Evolutionary conservation across 1,284 basidiomycete genomes (phyloP).

Genomic region (Tilletia caries): DNA sequence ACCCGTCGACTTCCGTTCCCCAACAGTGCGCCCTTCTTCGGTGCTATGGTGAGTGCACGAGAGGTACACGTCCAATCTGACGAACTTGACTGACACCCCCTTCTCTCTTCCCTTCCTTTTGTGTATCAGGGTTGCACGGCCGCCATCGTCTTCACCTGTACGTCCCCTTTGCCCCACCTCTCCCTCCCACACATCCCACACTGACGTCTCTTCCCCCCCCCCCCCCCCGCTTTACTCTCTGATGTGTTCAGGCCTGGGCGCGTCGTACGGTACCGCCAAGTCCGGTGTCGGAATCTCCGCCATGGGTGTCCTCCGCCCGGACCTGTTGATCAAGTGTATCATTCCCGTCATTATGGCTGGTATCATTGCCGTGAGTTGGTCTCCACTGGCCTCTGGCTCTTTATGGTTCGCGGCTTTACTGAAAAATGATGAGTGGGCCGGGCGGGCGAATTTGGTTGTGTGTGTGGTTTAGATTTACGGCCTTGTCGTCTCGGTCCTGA

Average conservation of each 20-base stretch:
- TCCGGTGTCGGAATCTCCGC: slow-evolving; percentile 97
- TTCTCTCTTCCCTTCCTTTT: slow-evolving; percentile 22
- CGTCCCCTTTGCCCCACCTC: slow-evolving; percentile 62
- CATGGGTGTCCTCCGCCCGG: slow-evolving; percentile 88
- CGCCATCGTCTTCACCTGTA: slow-evolving; percentile 96
- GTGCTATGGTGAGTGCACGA: slow-evolving; percentile 77
- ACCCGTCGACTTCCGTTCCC: background rate
- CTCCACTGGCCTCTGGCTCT: too few relatives aligned
- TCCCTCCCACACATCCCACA: too few relatives aligned
- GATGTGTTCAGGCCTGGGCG: slow-evolving; percentile 66
- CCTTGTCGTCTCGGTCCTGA: slow-evolving; percentile 60
- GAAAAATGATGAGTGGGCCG: too few relatives aligned
- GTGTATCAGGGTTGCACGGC: slow-evolving; percentile 81
- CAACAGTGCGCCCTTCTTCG: slow-evolving; percentile 80
- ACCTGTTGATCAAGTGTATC: slow-evolving; percentile 96
- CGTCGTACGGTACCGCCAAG: slow-evolving; percentile 95
- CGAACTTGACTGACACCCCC: background rate
- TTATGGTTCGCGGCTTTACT: too few relatives aligned
- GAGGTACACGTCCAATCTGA: background rate
- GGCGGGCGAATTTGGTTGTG: too few relatives aligned
- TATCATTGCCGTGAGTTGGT: slow-evolving; percentile 70
- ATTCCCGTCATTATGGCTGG: slow-evolving; percentile 99
- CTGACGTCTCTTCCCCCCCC: too few relatives aligned
- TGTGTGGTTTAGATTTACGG: slow-evolving; percentile 58
- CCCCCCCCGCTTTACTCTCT: too few relatives aligned